Base-by-base conservation (phyloP, 768 basidiomycete genomes). In the Phaeotremella skinneri region DNA sequence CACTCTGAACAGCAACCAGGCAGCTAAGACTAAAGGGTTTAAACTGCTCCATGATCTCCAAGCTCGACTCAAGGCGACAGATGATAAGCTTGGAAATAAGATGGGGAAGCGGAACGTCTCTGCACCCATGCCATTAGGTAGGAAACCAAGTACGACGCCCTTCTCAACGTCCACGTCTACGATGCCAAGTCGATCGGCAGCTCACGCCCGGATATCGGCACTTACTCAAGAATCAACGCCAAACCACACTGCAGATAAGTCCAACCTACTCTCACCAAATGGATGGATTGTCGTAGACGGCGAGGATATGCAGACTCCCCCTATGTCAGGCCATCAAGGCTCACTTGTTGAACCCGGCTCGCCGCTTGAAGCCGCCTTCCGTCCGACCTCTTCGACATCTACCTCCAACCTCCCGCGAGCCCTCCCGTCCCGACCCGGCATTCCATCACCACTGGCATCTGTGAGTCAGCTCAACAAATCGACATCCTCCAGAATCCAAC, bases 11-110 rank as follows among this genome's bases (percentile, higher is more conserved):
- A 43, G 31, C 34, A 11, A 54, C 49, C 66, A 55, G 30, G 58
- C 59, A 27, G 55, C 57, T 0, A 74, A 74, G 56, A 61, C 59
- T 9, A 63, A 61, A 51, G 70, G 65, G 2, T 62, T 67, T 48
- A 66, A 62, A 34, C 31, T 74, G 37, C 25, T 74, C 17, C 66
- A 65, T 13, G 72, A 71, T 41, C 55, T 74, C 3, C 63, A 67
- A 58, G 63, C 67, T 20, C 61, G 64, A 32, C 55, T 74, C 48
- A 70, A 69, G 45, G 68, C 69, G 13, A 69, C 69, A 17, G 72
- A 74, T 42, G 66, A 69, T 42, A 69, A 71, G 55, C 50, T 74
- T 1, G 69, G 62, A 21, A 59, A 61, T 7, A 66, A 66, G 47
- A 66, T 67, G 3, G 62, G 63, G 0, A 64, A 65, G 29, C 54